phyloP scores from a whole-genome alignment of 2,329 filamentous ascomycete species.

The Verticillium tricorpus region DNA sequence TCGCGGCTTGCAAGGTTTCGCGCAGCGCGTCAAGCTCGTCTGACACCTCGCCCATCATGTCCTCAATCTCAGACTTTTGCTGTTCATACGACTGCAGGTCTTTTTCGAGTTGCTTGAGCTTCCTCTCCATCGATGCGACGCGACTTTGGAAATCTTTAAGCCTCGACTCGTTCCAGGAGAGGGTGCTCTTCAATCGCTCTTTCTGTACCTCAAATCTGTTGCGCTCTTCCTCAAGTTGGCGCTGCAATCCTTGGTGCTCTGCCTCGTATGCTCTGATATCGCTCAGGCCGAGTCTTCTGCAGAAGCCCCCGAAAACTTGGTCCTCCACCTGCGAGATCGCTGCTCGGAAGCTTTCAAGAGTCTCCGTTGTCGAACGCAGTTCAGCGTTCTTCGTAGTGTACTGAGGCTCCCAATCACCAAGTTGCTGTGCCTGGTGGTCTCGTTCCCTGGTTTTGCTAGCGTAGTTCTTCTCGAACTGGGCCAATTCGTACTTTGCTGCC shows the following conservation, averaged over 20 bases:
- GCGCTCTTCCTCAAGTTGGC: slow-evolving; percentile 83
- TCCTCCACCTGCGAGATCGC: slow-evolving; percentile 82
- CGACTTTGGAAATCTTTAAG: slow-evolving; percentile 59
- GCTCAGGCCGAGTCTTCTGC: slow-evolving; percentile 76
- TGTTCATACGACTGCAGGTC: slow-evolving; percentile 66
- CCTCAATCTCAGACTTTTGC: slow-evolving; percentile 71
- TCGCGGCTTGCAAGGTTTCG: slow-evolving; percentile 66
- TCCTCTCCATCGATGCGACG: slow-evolving; percentile 62
- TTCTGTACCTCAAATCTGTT: slow-evolving; percentile 83
- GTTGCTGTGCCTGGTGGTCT: slow-evolving; percentile 65
- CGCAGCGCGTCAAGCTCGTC: slow-evolving; percentile 74
- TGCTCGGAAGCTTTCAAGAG: slow-evolving; percentile 47
- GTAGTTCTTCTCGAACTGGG: slow-evolving; percentile 76
- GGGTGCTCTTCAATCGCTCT: slow-evolving; percentile 61
- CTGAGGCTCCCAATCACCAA: slow-evolving; percentile 73
- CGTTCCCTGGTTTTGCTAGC: slow-evolving; percentile 80
- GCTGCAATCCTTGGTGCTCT: slow-evolving; percentile 86
- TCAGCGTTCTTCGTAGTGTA: slow-evolving; percentile 67
- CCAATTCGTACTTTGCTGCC: slow-evolving; percentile 70
- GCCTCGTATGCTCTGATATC: slow-evolving; percentile 92
- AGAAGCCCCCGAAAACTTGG: slow-evolving; percentile 81
- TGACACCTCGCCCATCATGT: slow-evolving; percentile 65
- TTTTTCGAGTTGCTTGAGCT: slow-evolving; percentile 60
- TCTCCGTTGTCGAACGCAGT: slow-evolving; percentile 52
- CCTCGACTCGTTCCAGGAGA: slow-evolving; percentile 52